Base-by-base conservation (phyloP, 2,329 filamentous ascomycete genomes). In the Rosellinia necatrix region DNA sequence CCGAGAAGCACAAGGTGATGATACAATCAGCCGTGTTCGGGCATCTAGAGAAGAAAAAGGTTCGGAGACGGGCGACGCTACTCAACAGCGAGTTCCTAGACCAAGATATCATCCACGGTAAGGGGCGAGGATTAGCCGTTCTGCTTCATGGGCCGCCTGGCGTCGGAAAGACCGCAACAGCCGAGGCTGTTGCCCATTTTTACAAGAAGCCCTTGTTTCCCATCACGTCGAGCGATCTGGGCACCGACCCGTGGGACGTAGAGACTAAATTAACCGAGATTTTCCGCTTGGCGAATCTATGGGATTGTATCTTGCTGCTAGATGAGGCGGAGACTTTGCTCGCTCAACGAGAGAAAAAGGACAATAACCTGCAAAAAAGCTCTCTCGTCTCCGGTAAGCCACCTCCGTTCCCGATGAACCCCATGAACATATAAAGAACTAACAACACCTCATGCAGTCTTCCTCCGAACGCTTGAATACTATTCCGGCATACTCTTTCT, bases 361-460 rank as follows among this genome's bases (percentile, higher is more conserved):
- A 59, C 32, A 65, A 60, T 15, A 66, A 66, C 34, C 51, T 66
- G 13, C 30, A 61, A 27, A 61, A 70, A 27, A 74, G 73, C 24
- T 64, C 60, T 32, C 58, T 73, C 13, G 70, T 73, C 3, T 66
- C 70, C 37, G 67, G 64, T 66, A 49, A 42, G 12, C 13, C 24
- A 17, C 9, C 25, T 9, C 27, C 1, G 2, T 8, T 6, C 12
- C 8, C 17, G 17, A 25, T 10, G 5, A 15, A 17, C 4, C 13
- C 9, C 13, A 6, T 9, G n/a, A 17, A 43, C 2, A 9, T 8
- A 17, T n/a, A 19, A 21, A 29, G 12, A 10, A 30, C 51, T 53
- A 10, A 56, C 49, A 41, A n/a, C 2, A 21, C n/a, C 10, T 17
- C 6, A 9, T 30, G 5, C 12, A 61, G 56, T 61, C 1, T 61